phyloP scores from a whole-genome alignment of 1,284 basidiomycete species.

The Ceratobasidium sp. region DNA sequence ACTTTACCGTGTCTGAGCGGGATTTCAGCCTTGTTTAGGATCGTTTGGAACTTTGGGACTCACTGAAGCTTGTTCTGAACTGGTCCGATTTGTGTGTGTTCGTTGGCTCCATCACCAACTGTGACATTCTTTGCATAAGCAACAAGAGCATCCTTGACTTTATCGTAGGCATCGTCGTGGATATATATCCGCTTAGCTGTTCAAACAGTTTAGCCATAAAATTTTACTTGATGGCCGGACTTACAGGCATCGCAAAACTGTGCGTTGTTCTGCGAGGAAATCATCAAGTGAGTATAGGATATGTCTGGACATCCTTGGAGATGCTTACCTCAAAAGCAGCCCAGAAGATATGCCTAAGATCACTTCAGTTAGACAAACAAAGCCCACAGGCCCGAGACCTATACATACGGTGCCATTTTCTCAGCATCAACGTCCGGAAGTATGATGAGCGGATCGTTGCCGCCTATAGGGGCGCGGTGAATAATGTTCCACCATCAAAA shows the following conservation, averaged over 20 bases:
- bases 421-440: conserved; percentile 16
- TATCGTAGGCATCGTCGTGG: conserved; percentile 28
- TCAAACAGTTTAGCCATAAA: too few species aligned
- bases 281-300: not conserved
- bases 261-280: conserved; percentile 16
- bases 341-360: conserved; percentile 26
- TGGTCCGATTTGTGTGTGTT: conserved; percentile 23
- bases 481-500: not conserved
- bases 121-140: conserved; percentile 2
- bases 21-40: too few species aligned
- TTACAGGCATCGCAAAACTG: conserved; percentile 34
- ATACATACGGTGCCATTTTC: conserved; percentile 21
- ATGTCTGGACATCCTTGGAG: not conserved
- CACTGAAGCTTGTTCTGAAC: conserved; percentile 34
- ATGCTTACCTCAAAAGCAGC: conserved; percentile 17
- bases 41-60: too few species aligned
- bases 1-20: conserved; percentile 21
- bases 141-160: conserved; percentile 20
- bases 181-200: conserved; percentile 36
- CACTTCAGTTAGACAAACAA: not conserved
- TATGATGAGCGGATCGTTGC: conserved; percentile 30
- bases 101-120: conserved; percentile 11
- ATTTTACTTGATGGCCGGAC: not conserved
- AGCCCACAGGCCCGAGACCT: not conserved
- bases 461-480: not conserved